Evolutionary conservation across 2,329 filamentous ascomycete species (phyloP).

Genomic region (Tolypocladium album): DNA sequence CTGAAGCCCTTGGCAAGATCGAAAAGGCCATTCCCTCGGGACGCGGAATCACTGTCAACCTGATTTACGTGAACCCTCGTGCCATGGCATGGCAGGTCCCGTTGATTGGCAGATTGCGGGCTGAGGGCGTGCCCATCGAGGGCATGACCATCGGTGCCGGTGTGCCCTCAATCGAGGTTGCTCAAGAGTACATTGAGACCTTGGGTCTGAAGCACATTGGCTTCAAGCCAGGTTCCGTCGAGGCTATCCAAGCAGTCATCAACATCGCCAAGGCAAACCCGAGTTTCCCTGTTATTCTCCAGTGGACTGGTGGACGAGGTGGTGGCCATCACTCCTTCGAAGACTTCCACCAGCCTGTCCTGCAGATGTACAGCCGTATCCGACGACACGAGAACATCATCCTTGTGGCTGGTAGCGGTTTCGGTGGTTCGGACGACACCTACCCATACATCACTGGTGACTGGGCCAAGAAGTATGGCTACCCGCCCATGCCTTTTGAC

Average conservation of each 20-base stretch:
- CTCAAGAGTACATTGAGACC: conserved; percentile 88
- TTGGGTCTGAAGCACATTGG: conserved; percentile 85
- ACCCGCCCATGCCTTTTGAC: conserved; percentile 89
- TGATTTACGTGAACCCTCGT: conserved; percentile 83
- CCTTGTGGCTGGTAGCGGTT: conserved; percentile 81
- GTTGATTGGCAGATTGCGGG: conserved; percentile 65
- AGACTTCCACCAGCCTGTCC: conserved; percentile 86
- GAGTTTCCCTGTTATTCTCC: conserved; percentile 80
- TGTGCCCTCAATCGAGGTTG: conserved; percentile 87
- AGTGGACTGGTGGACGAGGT: conserved; percentile 91
- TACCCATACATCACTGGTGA: conserved; percentile 85
- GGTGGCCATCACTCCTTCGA: conserved; percentile 93
- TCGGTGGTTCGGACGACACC: conserved; percentile 80
- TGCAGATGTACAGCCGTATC: conserved; percentile 85
- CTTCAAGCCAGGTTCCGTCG: conserved; percentile 86
- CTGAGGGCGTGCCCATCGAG: conserved; percentile 83
- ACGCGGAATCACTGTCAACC: conserved; percentile 77
- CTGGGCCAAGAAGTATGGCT: conserved; percentile 81
- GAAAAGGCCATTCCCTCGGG: conserved; percentile 75
- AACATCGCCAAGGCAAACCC: conserved; percentile 94
- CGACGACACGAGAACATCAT: conserved; percentile 79
- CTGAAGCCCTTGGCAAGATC: conserved; percentile 71
- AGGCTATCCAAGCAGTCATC: conserved; percentile 81
- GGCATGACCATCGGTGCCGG: conserved; percentile 88
- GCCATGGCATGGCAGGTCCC: conserved; percentile 93